These are phyloP conservation scores for Aureobasidium mangrovei DNA, from an alignment of 2,329 filamentous ascomycete species.

Conservation along the genomic window DNA sequence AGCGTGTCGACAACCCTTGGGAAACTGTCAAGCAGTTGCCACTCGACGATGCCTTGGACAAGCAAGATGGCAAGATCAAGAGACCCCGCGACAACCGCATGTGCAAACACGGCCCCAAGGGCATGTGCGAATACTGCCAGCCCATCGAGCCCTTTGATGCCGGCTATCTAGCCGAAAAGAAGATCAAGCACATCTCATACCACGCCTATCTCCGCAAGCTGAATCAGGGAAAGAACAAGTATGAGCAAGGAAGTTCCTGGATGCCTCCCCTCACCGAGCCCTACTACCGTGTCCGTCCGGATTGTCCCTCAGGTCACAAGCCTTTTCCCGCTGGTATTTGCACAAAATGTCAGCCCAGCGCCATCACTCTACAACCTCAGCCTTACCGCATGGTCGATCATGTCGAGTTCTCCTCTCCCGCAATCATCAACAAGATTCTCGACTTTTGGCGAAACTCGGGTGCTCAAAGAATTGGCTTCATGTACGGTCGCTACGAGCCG, in stretches of 20 bases:
- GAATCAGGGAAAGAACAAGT: constrained; percentile 93
- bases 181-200: constrained; percentile 98
- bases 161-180: constrained; percentile 85
- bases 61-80: constrained; percentile 79
- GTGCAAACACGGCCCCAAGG: constrained; percentile 92
- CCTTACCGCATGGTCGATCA: constrained; percentile 96
- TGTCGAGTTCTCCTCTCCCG: constrained; percentile 83
- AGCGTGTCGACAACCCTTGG: constrained; percentile 79
- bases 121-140: constrained; percentile 99
- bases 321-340: constrained; percentile 95
- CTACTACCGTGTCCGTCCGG: constrained; percentile 76
- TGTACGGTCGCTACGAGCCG: constrained; percentile 85
- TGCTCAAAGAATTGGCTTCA: constrained; percentile 72
- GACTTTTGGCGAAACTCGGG: constrained; percentile 87
- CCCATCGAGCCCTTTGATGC: constrained; percentile 87
- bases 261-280: constrained; percentile 92
- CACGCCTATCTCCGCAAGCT: constrained; percentile 91
- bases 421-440: constrained; percentile 80
- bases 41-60: constrained; percentile 80
- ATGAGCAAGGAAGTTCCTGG: constrained; percentile 85
- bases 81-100: constrained; percentile 68
- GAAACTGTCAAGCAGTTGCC: constrained; percentile 81
- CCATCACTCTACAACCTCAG: constrained; percentile 90
- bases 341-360: constrained; percentile 94
- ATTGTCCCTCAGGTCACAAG: constrained; percentile 89